These are phyloP conservation scores for Excoecaria cochinchinensis DNA, from an alignment of 345 rosid species.

Conservation along the genomic window DNA sequence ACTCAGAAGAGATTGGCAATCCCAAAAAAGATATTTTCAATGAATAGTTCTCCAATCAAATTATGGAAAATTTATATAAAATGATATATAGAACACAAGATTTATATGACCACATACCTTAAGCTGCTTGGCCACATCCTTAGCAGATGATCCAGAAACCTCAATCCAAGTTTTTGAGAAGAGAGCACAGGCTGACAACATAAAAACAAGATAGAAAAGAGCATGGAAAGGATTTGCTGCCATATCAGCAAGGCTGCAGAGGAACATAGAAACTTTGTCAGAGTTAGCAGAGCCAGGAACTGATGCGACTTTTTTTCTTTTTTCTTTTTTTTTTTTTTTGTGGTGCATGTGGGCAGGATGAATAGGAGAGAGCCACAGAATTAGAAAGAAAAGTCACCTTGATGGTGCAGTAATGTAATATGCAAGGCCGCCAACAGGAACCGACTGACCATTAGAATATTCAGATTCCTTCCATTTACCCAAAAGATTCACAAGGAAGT, in stretches of 20 bases:
- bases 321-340: neutral
- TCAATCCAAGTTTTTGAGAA: slow-evolving; percentile 94
- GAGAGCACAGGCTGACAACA: slow-evolving; percentile 80
- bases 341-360: neutral
- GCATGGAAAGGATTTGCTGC: slow-evolving; percentile 96
- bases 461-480: slow-evolving; percentile 92
- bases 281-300: neutral
- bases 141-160: slow-evolving; percentile 85
- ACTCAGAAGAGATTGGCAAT: neutral
- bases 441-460: slow-evolving; percentile 64
- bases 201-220: slow-evolving; percentile 69
- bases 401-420: slow-evolving; percentile 84
- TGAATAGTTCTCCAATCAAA: neutral
- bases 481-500: slow-evolving; percentile 75
- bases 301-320: neutral
- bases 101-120: slow-evolving; percentile 41
- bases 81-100: neutral
- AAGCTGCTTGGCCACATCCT: slow-evolving; percentile 84
- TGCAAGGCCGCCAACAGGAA: slow-evolving; percentile 82
- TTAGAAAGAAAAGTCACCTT: slow-evolving; percentile 35
- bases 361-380: neutral
- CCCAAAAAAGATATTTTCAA: neutral
- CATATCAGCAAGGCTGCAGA: slow-evolving; percentile 86
- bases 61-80: neutral
- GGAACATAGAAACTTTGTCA: neutral